Conservation (phyloP, 2,329 filamentous ascomycete genomes). For the Trichoderma sp. region DNA sequence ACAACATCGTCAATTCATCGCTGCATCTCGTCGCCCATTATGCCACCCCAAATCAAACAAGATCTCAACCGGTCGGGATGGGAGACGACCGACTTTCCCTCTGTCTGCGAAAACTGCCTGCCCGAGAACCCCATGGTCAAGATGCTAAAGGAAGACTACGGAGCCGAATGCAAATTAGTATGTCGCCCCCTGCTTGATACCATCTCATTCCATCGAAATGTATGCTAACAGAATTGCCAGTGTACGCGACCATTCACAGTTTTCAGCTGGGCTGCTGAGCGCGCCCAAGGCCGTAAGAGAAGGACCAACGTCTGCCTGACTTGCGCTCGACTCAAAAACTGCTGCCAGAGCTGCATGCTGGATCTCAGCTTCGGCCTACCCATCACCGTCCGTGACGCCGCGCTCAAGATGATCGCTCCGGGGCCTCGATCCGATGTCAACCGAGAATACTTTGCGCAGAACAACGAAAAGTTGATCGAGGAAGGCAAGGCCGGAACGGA, state of each 20-base stretch:
- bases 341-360: conserved; percentile 98
- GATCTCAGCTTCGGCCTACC: conserved; percentile 94
- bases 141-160: conserved; percentile 97
- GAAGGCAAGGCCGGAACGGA: conserved; percentile 83
- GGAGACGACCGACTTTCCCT: conserved; percentile 90
- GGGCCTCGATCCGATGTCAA: conserved; percentile 92
- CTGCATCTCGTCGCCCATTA: conserved; percentile 34
- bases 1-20: neutral
- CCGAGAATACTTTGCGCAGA: conserved; percentile 95
- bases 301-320: conserved; percentile 94
- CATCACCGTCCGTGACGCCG: conserved; percentile 91
- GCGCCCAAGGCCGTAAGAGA: conserved; percentile 82
- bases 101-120: conserved; percentile 87
- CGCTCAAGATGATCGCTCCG: conserved; percentile 94
- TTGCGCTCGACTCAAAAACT: conserved; percentile 96
- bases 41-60: conserved; percentile 93
- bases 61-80: conserved; percentile 93
- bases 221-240: conserved; percentile 21
- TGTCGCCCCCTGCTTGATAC: neutral
- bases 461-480: conserved; percentile 93
- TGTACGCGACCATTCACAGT: conserved; percentile 95
- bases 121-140: conserved; percentile 97
- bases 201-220: neutral
- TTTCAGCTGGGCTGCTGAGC: conserved; percentile 91
- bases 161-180: conserved; percentile 74